phyloP scores from a whole-genome alignment of 1,284 basidiomycete species.

The Apiotrichum mycotoxinovorans region DNA sequence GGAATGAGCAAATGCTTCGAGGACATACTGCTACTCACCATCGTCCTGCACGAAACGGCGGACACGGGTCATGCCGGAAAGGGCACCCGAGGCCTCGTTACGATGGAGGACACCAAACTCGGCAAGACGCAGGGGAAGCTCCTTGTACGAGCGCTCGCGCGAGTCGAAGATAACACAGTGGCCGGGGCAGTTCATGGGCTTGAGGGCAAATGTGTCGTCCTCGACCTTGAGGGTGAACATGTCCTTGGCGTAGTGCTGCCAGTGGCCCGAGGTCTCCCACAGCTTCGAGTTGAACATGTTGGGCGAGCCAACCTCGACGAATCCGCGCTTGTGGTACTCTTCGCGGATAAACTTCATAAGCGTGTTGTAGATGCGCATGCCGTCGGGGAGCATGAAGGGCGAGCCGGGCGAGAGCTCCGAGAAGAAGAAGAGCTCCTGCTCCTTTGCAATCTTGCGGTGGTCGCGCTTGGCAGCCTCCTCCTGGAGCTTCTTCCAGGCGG shows the following conservation, averaged over 20 bases:
- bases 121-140: constrained; percentile 93
- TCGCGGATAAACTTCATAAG: constrained; percentile 86
- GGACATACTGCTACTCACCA: constrained; percentile 47
- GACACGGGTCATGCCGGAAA: constrained; percentile 91
- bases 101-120: constrained; percentile 98
- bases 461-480: constrained; percentile 96
- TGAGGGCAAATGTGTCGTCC: constrained; percentile 90
- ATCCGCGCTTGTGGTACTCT: constrained; percentile 55
- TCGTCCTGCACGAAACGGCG: constrained; percentile 97
- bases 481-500: constrained; percentile 94
- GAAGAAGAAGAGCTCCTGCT: constrained; percentile 99
- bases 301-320: constrained; percentile 78
- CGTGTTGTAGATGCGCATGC: constrained; percentile 94
- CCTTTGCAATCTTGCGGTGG: constrained; percentile 92
- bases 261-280: constrained; percentile 98
- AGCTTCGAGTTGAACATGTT: constrained; percentile 97
- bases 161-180: constrained; percentile 96
- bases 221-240: constrained; percentile 95
- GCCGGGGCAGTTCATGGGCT: constrained; percentile 99
- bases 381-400: constrained; percentile 96
- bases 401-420: constrained; percentile 93
- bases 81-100: constrained; percentile 92
- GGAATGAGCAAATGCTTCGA: neutral
- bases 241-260: constrained; percentile 96
- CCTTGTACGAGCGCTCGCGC: constrained; percentile 89